Percentiles rank a stretch among this genome's conserved stretches.
Conservation (phyloP, 192 early-diverging fungal species). For the Obelidium mucronatum region DNA sequence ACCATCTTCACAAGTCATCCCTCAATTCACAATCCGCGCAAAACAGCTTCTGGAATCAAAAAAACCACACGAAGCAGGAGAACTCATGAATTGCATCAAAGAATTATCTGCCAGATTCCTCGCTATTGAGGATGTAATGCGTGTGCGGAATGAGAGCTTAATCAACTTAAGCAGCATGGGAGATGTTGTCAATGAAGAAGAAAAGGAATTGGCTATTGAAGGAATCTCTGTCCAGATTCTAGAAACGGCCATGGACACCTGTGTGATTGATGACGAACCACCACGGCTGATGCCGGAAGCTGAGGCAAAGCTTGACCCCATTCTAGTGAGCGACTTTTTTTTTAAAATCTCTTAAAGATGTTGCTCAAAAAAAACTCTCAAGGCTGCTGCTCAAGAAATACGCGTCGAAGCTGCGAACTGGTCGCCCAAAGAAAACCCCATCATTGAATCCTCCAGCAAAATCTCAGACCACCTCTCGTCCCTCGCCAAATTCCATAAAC, state of each 20-base stretch:
- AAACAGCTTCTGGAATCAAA: constrained; percentile 32
- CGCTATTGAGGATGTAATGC: constrained; percentile 43
- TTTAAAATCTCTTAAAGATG: not conserved
- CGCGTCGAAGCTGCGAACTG: constrained; percentile 58
- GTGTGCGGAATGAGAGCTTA: constrained; percentile 17
- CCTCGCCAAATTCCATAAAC: constrained; percentile 44
- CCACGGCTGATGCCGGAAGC: constrained; percentile 49
- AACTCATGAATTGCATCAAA: constrained; percentile 28
- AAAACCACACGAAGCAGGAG: constrained; percentile 5
- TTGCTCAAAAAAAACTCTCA: not conserved
- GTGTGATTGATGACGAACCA: constrained; percentile 53
- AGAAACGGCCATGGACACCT: constrained; percentile 34
- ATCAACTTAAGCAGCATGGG: constrained; percentile 11
- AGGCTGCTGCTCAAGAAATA: constrained; percentile 64
- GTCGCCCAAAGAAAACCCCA: constrained; percentile 50
- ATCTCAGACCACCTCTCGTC: constrained; percentile 47
- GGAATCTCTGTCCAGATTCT: constrained; percentile 39
- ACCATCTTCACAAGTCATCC: constrained; percentile 38
- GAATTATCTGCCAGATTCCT: constrained; percentile 34
- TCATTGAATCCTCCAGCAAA: constrained; percentile 43
- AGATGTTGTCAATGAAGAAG: constrained; percentile 12
- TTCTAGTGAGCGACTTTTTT: constrained; percentile 43
- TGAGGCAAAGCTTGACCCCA: constrained; percentile 56
- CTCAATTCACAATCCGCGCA: constrained; percentile 30
- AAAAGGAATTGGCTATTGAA: constrained; percentile 18